Evolutionary conservation across 495 filamentous ascomycete species (phyloP), one percentile per base, ranked within the genome.

Genomic region (Penicillium taxi): DNA sequence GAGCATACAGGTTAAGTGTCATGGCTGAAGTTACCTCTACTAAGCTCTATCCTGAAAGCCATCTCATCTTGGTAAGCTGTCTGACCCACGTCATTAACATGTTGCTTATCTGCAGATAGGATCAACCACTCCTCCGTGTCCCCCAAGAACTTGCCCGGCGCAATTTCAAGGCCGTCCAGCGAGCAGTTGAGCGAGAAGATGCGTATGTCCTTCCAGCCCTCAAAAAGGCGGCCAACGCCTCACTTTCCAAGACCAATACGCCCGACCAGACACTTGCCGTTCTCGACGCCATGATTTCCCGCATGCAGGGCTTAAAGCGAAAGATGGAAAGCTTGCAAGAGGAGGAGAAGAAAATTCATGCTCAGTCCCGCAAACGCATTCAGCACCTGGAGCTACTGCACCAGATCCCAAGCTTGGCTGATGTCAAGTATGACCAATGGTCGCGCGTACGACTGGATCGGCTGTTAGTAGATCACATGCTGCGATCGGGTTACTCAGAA

Each of bases 371-470:
- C 33, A 82, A 84, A 42, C 77, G 91, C 8, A 77, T 95, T 31
- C 63, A 73, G 24, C 89, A 98, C 64, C 61, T 96, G 30, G 68
- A 82, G 37, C 77, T 84, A 37, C 68, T 98, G 9, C 82, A 89
- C 47, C 58, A 72, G 41, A 84, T 96, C 42, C 77, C 82, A 26
- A 88, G 77, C 41, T 62, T 96, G 48, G 82, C 82, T 27, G 93
- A 96, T 63, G 86, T 93, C 38, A 87, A 86, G 47, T 98, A 96
- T 60, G 93, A 96, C 48, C 66, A 75, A 35, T 98, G 93, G 93
- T 84, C 82, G 26, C 72, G 82, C 24, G 69, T 75, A 8, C 73
- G 91, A 21, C 67, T 96, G 37, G 81, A 94, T 64, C 70, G 93
- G 16, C 65, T 96, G 26, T 56, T 98, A 30, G 84, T 93, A 25